Base-by-base conservation (phyloP, 805 yeast genomes). In the Metschnikowia koreensis region DNA sequence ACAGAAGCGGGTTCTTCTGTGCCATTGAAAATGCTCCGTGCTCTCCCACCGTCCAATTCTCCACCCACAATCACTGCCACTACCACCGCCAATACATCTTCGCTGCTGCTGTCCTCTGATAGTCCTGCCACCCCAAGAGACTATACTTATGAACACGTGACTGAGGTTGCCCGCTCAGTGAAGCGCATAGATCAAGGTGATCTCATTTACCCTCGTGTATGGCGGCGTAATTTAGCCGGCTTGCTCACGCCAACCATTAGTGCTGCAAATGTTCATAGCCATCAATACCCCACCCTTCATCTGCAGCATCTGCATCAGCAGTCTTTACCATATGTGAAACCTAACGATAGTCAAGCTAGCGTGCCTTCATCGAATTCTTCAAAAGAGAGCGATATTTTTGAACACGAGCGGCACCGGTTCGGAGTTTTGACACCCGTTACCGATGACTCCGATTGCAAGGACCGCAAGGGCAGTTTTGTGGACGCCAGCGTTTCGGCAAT, bases 361-460 rank as follows among this genome's bases (percentile, higher is more conserved):
- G 51, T 68, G 37, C 64, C 58, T 50, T 64, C 68, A 26, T 52
- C 64, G 13, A 51, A 53, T 17, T 54, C 63, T 16, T 53, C 59
- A 12, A 50, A 55, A 13, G 66, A 62, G 17, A 53, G 53, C 37
- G 61, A 60, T 26, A 56, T 66, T 7, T 67, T 66, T 49, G 71
- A 68, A 48, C 46, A 49, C 22, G 71, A 65, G 37, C 54, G 63
- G 27, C 56, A 65, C 17, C 54, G 53, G 43, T 48, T 56, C 41
- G 68, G 66, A 3, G 60, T 62, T 11, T 54, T 61, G 7, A 70
- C 75, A 36, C 76, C 76, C n/a, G 54, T 62, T 26, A 68, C 71
- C 50, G 70, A 66, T 44, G 67, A 60, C 17, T n/a, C 13, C 47
- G 69, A n/a, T 7, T 42, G 45, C 45, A 42, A 66, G 31, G 37